Evolutionary conservation across 495 filamentous ascomycete species (phyloP).

Genomic region (Hypoxylon subgilvum): DNA sequence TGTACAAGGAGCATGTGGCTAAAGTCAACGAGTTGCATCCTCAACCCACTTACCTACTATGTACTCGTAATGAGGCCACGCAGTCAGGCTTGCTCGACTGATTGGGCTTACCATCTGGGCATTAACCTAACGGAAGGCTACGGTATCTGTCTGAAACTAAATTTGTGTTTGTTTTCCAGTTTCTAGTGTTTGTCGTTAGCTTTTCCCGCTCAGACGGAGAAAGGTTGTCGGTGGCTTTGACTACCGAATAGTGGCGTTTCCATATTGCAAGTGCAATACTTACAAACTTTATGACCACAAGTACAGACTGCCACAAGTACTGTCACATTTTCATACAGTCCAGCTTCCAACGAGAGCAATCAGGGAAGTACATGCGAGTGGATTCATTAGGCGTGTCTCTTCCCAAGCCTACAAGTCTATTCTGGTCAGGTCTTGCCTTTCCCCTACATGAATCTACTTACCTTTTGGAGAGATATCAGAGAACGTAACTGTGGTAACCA

Average conservation of each 20-base stretch:
- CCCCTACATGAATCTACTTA: constrained; percentile 2
- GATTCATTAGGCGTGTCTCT: not conserved
- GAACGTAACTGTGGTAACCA: not conserved
- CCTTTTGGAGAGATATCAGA: not conserved
- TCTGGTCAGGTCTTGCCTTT: not conserved
- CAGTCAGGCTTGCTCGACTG: constrained; percentile 11
- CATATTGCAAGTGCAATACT: not conserved
- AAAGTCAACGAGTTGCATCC: constrained; percentile 27
- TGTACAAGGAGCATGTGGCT: constrained; percentile 26
- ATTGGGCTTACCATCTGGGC: too few relatives aligned
- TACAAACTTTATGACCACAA: not conserved
- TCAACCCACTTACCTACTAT: constrained; percentile 22
- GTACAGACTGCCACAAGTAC: not conserved
- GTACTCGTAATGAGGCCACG: constrained; percentile 15
- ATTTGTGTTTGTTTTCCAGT: constrained; percentile 1
- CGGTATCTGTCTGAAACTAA: too few relatives aligned
- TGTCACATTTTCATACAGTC: not conserved
- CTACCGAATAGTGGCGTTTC: not conserved
- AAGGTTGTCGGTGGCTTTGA: constrained; percentile 4
- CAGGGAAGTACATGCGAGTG: constrained; percentile 6
- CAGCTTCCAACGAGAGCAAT: not conserved
- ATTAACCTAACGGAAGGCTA: too few relatives aligned
- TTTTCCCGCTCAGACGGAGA: constrained; percentile 11
- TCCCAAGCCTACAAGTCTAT: constrained; percentile 4
- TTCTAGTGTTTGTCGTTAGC: constrained; percentile 7